Evolutionary conservation across 2,329 filamentous ascomycete species (phyloP).

Genomic region (Helicocarpus griseus): DNA sequence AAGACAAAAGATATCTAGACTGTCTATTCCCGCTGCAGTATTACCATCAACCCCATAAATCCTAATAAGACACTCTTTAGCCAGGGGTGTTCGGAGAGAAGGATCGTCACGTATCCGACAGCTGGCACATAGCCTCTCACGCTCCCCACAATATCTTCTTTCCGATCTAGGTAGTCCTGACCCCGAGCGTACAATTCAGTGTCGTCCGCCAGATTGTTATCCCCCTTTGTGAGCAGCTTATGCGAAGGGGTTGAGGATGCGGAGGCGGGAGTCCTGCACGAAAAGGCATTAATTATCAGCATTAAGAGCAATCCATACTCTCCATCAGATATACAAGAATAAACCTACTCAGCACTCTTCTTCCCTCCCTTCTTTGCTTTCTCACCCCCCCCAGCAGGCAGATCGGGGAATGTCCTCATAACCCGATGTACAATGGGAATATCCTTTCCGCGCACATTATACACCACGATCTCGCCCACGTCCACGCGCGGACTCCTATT

Average conservation of each 20-base stretch:
- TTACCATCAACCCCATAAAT: slow-evolving; percentile 87
- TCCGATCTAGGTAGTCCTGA: slow-evolving; percentile 75
- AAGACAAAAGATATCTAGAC: not conserved
- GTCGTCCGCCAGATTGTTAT: slow-evolving; percentile 92
- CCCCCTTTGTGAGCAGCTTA: slow-evolving; percentile 85
- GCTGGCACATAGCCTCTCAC: slow-evolving; percentile 88
- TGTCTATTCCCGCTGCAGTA: slow-evolving; percentile 76
- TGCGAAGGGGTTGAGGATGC: slow-evolving; percentile 16
- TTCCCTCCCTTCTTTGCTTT: slow-evolving; percentile 25
- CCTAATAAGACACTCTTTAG: slow-evolving; percentile 90
- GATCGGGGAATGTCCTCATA: slow-evolving; percentile 57
- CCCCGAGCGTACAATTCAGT: slow-evolving; percentile 79
- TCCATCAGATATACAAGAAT: not conserved
- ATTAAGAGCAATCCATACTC: not conserved
- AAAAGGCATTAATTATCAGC: not conserved
- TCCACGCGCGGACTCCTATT: slow-evolving; percentile 53
- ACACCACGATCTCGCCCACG: slow-evolving; percentile 65
- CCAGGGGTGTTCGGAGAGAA: slow-evolving; percentile 93
- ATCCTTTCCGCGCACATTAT: slow-evolving; percentile 84
- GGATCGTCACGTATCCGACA: slow-evolving; percentile 92
- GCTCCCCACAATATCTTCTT: slow-evolving; percentile 82
- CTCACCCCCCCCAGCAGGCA: slow-evolving; percentile 21
- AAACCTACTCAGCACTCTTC: slow-evolving; percentile 6
- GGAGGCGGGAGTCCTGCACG: slow-evolving; percentile 12
- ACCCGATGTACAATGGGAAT: slow-evolving; percentile 96